A percentile compares a stretch with the other conserved stretches of the same genome.
phyloP scores from a whole-genome alignment of 1,284 basidiomycete genomes.

The Sanghuangporus baumii region DNA sequence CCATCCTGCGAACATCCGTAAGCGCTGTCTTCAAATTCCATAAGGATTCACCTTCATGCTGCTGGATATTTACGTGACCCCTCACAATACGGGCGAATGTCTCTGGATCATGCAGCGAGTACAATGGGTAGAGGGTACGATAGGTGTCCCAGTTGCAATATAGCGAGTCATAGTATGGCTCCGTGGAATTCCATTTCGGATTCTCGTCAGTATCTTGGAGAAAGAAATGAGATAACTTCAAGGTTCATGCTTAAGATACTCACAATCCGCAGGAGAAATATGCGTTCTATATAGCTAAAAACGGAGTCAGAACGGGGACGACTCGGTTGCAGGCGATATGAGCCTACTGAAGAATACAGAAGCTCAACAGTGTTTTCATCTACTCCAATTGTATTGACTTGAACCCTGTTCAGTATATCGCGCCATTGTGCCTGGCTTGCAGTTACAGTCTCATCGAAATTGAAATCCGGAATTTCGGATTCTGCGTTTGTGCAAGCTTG shows the following conservation, averaged over 20 bases:
- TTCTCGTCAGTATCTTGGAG: conserved; percentile 61
- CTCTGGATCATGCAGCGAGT: conserved; percentile 55
- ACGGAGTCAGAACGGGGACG: neutral
- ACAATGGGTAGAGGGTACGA: conserved; percentile 51
- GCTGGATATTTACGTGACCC: conserved; percentile 61
- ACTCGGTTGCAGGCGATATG: neutral
- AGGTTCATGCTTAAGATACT: conserved; percentile 19
- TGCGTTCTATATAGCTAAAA: conserved; percentile 55
- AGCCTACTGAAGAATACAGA: conserved; percentile 52
- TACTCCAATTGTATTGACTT: conserved; percentile 46
- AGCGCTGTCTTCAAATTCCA: neutral
- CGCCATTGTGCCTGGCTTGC: conserved; percentile 48
- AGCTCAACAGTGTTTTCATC: conserved; percentile 43
- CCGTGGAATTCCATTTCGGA: conserved; percentile 56
- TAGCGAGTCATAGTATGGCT: conserved; percentile 63
- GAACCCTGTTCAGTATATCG: conserved; percentile 46
- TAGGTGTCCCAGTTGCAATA: conserved; percentile 72
- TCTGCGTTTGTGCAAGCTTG: conserved; percentile 58
- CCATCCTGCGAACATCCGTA: conserved; percentile 37
- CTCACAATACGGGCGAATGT: conserved; percentile 52
- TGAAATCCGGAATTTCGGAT: conserved; percentile 53
- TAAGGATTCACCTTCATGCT: conserved; percentile 46
- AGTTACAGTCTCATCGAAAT: conserved; percentile 42
- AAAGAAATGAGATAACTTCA: neutral
- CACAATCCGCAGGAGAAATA: conserved; percentile 62